Percentiles rank a stretch among this genome's conserved stretches.
Conservation (phyloP, 176 grass and related monocot species). For the Eremochloa ophiuroides region DNA sequence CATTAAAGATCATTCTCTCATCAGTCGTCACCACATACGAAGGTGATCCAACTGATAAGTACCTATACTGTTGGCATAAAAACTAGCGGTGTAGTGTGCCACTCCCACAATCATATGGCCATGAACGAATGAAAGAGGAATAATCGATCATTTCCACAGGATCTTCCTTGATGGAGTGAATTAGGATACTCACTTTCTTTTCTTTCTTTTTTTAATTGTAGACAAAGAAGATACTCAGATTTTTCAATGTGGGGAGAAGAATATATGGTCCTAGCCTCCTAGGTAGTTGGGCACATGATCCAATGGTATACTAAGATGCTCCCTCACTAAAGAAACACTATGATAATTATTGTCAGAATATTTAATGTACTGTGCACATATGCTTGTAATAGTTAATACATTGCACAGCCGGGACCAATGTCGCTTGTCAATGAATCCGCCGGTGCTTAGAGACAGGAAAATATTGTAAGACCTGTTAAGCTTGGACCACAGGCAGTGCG, state of each 20-base stretch:
- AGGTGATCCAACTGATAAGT: too few relatives aligned
- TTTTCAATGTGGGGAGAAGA: not conserved
- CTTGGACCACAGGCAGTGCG: slow-evolving; percentile 47
- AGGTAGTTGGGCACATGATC: slow-evolving; percentile 16
- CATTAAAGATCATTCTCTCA: too few relatives aligned
- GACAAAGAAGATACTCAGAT: slow-evolving; percentile 12
- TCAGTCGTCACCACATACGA: too few relatives aligned
- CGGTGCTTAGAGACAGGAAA: not conserved
- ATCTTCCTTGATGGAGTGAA: not conserved
- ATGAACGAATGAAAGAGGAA: not conserved
- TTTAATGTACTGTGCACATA: not conserved
- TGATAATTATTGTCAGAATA: slow-evolving; percentile 10
- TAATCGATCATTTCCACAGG: not conserved
- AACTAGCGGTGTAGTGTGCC: too few relatives aligned
- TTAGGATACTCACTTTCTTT: not conserved
- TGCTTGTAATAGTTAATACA: slow-evolving; percentile 13
- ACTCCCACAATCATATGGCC: not conserved
- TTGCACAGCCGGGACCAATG: slow-evolving; percentile 17
- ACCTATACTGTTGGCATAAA: too few relatives aligned
- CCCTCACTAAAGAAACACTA: slow-evolving; percentile 1
- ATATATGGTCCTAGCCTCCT: not conserved
- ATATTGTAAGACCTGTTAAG: slow-evolving; percentile 25
- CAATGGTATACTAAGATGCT: slow-evolving; percentile 10
- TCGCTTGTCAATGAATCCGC: slow-evolving; percentile 8
- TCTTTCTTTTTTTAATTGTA: not conserved